Conservation (phyloP, 164 flowering plant genomes). For the Vitis rotundifolia region DNA sequence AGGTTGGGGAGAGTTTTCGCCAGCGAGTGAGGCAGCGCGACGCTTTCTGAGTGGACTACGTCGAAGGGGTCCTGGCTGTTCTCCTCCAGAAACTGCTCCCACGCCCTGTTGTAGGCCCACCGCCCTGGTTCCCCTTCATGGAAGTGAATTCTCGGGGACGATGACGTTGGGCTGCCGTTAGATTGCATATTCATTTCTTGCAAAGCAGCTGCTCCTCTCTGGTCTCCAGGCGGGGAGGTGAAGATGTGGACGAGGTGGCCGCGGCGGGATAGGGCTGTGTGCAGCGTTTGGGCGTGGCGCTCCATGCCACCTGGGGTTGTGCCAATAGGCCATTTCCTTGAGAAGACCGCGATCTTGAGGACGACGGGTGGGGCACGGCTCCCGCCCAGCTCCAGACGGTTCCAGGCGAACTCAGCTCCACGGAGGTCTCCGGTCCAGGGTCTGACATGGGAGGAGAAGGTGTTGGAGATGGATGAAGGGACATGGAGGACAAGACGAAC, state of each 20-base stretch:
- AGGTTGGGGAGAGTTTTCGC: conserved; percentile 42
- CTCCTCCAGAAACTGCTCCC: too few species aligned
- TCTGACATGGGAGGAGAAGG: too few species aligned
- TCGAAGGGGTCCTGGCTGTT: conserved; percentile 24
- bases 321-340: conserved; percentile 57
- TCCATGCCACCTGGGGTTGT: conserved; percentile 69
- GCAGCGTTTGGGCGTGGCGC: conserved; percentile 54
- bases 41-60: conserved; percentile 55
- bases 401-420: conserved; percentile 49
- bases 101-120: too few species aligned
- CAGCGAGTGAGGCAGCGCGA: conserved; percentile 46
- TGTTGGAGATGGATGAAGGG: too few species aligned
- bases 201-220: too few species aligned
- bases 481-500: too few species aligned
- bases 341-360: conserved; percentile 55
- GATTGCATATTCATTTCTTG: too few species aligned
- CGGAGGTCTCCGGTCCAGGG: conserved; percentile 41
- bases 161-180: too few species aligned
- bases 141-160: background rate
- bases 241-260: conserved; percentile 64
- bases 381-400: conserved; percentile 31
- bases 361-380: background rate
- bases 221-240: conserved; percentile 30
- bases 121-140: conserved; percentile 21
- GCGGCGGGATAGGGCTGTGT: conserved; percentile 39